Conservation (phyloP, 108 stramenopile species). For the Thalassiosira profunda region DNA sequence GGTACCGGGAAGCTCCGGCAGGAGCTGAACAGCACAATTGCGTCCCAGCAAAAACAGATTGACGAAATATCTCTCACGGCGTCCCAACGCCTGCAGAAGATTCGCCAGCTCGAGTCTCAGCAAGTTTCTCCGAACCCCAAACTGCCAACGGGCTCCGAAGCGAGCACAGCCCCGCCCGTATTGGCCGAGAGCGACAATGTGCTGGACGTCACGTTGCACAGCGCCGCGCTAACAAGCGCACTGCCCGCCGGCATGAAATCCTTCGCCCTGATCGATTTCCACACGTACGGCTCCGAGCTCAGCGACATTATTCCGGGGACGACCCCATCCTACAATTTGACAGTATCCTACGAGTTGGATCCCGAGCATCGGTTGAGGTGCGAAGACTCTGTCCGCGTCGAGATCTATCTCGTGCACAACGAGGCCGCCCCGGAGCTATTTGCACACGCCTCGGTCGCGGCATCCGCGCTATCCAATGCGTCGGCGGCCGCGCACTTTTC, state of each 20-base stretch:
- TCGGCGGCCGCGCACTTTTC: background rate
- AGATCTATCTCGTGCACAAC: conserved; percentile 15
- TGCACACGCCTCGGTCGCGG: conserved; percentile 5
- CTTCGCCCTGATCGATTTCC: conserved; percentile 21
- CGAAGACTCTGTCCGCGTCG: conserved; percentile 15
- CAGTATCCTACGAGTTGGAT: background rate
- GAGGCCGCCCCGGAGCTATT: background rate
- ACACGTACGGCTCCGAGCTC: conserved; percentile 8
- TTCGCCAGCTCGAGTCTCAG: conserved; percentile 20
- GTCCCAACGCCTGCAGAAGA: conserved; percentile 18
- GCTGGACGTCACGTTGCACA: background rate
- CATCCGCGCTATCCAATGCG: background rate
- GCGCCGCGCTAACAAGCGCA: background rate
- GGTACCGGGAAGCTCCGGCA: conserved; percentile 4
- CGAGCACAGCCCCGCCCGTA: background rate
- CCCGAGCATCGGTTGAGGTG: background rate
- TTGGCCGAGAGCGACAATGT: conserved; percentile 5
- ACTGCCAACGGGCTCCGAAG: background rate
- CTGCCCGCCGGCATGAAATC: background rate
- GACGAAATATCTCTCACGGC: conserved; percentile 15
- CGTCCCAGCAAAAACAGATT: background rate
- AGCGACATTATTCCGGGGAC: conserved; percentile 4
- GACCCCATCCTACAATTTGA: conserved; percentile 13
- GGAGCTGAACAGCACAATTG: background rate
- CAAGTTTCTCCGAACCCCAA: background rate